Conservation (phyloP, 371 early-diverging fungal species). For the Mucor mucedo region DNA sequence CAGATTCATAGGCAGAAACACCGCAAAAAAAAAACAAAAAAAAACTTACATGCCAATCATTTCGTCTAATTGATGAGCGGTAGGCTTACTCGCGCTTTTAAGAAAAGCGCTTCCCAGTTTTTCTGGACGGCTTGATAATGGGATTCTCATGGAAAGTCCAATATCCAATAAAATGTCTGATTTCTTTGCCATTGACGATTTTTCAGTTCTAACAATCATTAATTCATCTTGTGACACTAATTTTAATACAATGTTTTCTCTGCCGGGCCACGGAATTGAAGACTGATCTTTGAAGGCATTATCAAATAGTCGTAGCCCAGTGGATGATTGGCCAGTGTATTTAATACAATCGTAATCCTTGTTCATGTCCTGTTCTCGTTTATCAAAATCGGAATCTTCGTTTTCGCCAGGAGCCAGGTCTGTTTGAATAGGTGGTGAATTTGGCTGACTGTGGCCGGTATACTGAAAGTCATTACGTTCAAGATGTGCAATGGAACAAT, state of each 20-base stretch:
- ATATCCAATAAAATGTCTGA: conserved; percentile 38
- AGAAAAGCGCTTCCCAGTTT: not conserved
- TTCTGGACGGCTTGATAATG: not conserved
- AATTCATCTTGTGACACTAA: conserved; percentile 48
- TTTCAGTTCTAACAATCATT: conserved; percentile 43
- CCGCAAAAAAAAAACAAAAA: not conserved
- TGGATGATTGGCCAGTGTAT: conserved; percentile 51
- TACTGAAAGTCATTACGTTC: conserved; percentile 40
- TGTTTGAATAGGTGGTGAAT: conserved; percentile 2
- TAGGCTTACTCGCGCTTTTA: conserved; percentile 11
- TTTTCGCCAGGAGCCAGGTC: conserved; percentile 4
- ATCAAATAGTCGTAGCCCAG: conserved; percentile 37
- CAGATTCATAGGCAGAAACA: conserved; percentile 21
- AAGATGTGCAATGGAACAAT: conserved; percentile 44
- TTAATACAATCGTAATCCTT: conserved; percentile 51
- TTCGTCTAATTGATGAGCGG: conserved; percentile 22
- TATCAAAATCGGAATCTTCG: conserved; percentile 1
- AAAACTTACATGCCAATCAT: conserved; percentile 24
- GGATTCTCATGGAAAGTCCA: conserved; percentile 33
- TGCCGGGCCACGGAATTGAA: conserved; percentile 45
- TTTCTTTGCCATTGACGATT: conserved; percentile 7
- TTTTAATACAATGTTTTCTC: conserved; percentile 40
- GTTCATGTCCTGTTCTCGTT: not conserved
- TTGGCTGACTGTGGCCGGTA: conserved; percentile 14
- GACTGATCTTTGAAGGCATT: conserved; percentile 39